A percentile compares a stretch with the other conserved stretches of the same genome.
These are phyloP conservation scores for Ophiocordyceps camponoti-saundersi DNA, from an alignment of 2,329 filamentous ascomycete species.

Conservation along the genomic window DNA sequence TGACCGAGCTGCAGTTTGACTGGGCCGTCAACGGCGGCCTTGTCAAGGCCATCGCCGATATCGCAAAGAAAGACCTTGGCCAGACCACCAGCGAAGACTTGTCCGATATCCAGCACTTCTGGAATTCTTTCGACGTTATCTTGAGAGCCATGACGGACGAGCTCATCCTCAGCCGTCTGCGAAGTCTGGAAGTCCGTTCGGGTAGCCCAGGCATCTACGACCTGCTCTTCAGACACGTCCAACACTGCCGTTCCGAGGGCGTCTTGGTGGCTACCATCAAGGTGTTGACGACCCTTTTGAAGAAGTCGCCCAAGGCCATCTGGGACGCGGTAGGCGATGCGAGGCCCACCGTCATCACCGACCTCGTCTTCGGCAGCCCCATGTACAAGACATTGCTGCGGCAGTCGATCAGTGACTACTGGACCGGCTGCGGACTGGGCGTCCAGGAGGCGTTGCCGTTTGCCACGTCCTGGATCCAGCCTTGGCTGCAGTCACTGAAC, in stretches of 20 bases:
- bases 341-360: slow-evolving; percentile 63
- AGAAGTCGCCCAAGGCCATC: slow-evolving; percentile 62
- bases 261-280: slow-evolving; percentile 54
- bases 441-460: slow-evolving; percentile 35
- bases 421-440: slow-evolving; percentile 21
- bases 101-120: slow-evolving; percentile 50
- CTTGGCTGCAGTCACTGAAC: slow-evolving; percentile 63
- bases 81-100: slow-evolving; percentile 16
- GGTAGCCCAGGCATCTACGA: slow-evolving; percentile 46
- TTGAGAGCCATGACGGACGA: slow-evolving; percentile 56
- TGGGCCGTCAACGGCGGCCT: slow-evolving; percentile 70
- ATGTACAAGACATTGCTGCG: slow-evolving; percentile 43
- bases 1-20: slow-evolving; percentile 64
- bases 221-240: slow-evolving; percentile 38
- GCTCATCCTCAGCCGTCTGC: slow-evolving; percentile 60
- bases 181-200: slow-evolving; percentile 55
- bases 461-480: slow-evolving; percentile 61
- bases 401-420: slow-evolving; percentile 35
- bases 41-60: slow-evolving; percentile 44
- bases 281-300: slow-evolving; percentile 52
- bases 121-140: slow-evolving; percentile 61
- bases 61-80: slow-evolving; percentile 29
- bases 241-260: slow-evolving; percentile 28
- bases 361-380: slow-evolving; percentile 63
- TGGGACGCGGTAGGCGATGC: slow-evolving; percentile 80